Percentiles rank a stretch among this genome's conserved stretches.
phyloP scores from a whole-genome alignment of 148 eudicot genomes.

The Linanthus parryae region DNA sequence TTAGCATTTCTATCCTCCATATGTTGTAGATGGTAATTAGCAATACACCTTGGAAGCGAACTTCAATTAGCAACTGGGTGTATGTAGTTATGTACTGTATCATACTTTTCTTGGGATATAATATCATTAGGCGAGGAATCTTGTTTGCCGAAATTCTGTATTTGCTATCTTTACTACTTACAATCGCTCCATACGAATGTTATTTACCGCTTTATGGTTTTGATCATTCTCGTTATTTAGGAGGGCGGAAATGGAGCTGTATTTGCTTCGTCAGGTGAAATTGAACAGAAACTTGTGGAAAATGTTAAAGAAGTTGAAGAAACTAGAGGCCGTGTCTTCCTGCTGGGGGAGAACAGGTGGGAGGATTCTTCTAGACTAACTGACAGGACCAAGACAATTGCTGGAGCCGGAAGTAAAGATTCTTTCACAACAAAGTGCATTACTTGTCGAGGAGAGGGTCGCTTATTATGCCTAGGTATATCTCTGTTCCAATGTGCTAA shows the following conservation, averaged over 20 bases:
- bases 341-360: slow-evolving; percentile 97
- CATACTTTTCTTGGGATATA: too few species aligned
- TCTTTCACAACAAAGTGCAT: slow-evolving; percentile 46
- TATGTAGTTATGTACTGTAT: too few species aligned
- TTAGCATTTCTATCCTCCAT: too few species aligned
- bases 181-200: too few species aligned
- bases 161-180: too few species aligned
- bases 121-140: too few species aligned
- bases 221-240: slow-evolving; percentile 14
- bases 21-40: too few species aligned
- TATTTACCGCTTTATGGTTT: too few species aligned
- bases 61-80: too few species aligned
- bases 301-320: slow-evolving; percentile 22
- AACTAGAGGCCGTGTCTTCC: slow-evolving; percentile 54
- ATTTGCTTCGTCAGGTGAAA: slow-evolving; percentile 27
- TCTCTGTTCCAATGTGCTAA: slow-evolving; percentile 6
- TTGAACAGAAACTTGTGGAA: slow-evolving; percentile 33
- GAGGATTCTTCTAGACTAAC: slow-evolving; percentile 86
- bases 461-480: slow-evolving; percentile 73
- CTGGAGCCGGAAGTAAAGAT: slow-evolving; percentile 17
- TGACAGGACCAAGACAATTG: slow-evolving; percentile 23
- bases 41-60: too few species aligned
- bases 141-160: too few species aligned
- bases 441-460: slow-evolving; percentile 84
- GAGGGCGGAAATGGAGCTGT: slow-evolving; percentile 59